These are phyloP conservation scores for Cyclotella kingstonii DNA, from an alignment of 108 stramenopile genomes.

Conservation along the genomic window DNA sequence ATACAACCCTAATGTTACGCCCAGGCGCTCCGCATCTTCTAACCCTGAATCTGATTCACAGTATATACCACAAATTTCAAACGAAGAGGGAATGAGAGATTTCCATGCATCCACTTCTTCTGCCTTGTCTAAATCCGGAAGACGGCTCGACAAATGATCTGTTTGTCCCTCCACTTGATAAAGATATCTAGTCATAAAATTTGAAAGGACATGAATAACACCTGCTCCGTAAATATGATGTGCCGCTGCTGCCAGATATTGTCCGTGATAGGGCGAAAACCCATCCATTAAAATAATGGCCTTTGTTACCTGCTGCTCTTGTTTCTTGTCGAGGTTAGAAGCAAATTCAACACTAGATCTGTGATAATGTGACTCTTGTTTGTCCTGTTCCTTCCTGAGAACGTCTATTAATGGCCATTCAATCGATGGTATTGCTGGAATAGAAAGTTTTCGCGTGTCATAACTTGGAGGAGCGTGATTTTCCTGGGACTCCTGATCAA, in stretches of 20 bases:
- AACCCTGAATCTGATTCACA: constrained; percentile 83
- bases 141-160: constrained; percentile 41
- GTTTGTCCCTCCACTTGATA: constrained; percentile 44
- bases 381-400: neutral
- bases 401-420: constrained; percentile 16
- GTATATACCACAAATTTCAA: constrained; percentile 62
- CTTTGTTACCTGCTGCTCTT: constrained; percentile 9
- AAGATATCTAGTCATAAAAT: constrained; percentile 65
- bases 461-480: no score
- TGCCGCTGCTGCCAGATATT: constrained; percentile 57
- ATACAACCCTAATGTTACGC: constrained; percentile 46
- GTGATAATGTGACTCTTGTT: constrained; percentile 6
- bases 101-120: constrained; percentile 51
- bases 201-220: constrained; percentile 56
- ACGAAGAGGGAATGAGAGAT: constrained; percentile 16
- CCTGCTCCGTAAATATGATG: constrained; percentile 56
- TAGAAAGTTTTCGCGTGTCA: no score
- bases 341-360: no score
- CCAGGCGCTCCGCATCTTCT: constrained; percentile 74
- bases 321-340: constrained; percentile 2
- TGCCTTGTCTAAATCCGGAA: constrained; percentile 43
- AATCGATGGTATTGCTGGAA: constrained; percentile 38
- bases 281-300: constrained; percentile 72
- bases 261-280: constrained; percentile 77
- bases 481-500: no score